Conservation (phyloP, 495 filamentous ascomycete species). For the Penicillium verhagenii region DNA sequence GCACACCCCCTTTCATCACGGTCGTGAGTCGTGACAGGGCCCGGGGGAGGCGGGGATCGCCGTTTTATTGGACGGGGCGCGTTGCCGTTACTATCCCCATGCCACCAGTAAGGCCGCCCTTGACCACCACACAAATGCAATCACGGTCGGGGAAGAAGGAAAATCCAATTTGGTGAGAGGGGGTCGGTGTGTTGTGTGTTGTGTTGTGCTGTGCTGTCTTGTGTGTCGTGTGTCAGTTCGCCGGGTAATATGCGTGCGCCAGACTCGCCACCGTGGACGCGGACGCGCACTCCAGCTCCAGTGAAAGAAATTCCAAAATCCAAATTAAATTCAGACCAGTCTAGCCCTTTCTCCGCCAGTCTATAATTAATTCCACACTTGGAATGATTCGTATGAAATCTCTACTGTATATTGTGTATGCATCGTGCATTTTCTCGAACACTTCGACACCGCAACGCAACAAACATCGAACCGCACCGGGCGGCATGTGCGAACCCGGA, state of each 20-base stretch:
- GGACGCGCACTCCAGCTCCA: background rate
- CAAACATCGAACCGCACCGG: too few relatives aligned
- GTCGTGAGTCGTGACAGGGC: background rate
- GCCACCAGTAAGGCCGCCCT: background rate
- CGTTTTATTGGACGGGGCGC: background rate
- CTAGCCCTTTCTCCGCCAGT: background rate
- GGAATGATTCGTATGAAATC: background rate
- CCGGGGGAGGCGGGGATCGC: background rate
- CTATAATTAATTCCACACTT: background rate
- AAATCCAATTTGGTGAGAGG: background rate
- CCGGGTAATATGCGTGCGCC: constrained; percentile 7
- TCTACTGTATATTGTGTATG: too few relatives aligned
- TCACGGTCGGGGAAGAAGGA: too few relatives aligned
- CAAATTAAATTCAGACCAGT: background rate
- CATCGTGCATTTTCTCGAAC: constrained; percentile 20
- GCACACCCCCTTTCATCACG: background rate
- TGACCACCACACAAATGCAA: background rate
- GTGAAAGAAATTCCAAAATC: background rate
- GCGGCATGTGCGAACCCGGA: constrained; percentile 9
- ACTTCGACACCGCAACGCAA: constrained; percentile 10
- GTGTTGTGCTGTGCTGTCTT: background rate
- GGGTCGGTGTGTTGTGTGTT: background rate
- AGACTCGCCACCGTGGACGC: constrained; percentile 2
- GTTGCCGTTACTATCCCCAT: background rate
- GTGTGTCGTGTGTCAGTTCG: background rate